These are phyloP conservation scores for Trichoderma aggressivum DNA, from an alignment of 2,329 filamentous ascomycete species.

Conservation along the genomic window DNA sequence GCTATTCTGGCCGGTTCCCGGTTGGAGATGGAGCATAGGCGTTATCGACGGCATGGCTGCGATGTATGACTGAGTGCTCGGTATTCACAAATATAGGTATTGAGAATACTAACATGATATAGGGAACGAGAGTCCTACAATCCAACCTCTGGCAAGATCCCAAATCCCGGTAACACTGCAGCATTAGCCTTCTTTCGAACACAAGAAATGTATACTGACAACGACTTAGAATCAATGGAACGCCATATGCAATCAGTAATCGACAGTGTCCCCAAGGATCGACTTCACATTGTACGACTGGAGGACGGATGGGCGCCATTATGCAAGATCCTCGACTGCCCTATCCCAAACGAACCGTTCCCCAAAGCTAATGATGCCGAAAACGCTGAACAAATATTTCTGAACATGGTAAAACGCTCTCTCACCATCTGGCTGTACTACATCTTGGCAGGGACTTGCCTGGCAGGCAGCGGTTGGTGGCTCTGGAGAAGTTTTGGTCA, in stretches of 20 bases:
- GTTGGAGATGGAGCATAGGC: not conserved
- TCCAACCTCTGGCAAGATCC: not conserved
- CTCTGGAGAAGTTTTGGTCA: not conserved
- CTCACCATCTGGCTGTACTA: not conserved
- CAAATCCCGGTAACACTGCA: not conserved
- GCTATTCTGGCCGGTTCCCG: not conserved
- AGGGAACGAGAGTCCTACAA: not conserved
- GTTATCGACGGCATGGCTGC: not conserved
- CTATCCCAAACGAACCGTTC: conserved; percentile 27
- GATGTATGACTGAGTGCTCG: not conserved
- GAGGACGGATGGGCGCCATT: conserved; percentile 30
- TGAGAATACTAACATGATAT: not conserved
- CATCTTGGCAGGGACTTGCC: not conserved
- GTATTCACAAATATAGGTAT: not conserved
- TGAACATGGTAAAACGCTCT: not conserved
- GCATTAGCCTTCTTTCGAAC: not conserved
- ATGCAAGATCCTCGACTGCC: conserved; percentile 26
- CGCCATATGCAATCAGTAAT: not conserved
- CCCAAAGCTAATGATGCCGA: conserved; percentile 26
- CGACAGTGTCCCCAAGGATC: conserved; percentile 20
- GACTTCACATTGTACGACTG: conserved; percentile 1
- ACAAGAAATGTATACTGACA: not conserved
- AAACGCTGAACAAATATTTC: not conserved
- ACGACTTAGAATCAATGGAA: not conserved
- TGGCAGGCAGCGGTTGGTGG: not conserved